A percentile compares a stretch with the other conserved stretches of the same genome.
Conservation (phyloP, 2,329 filamentous ascomycete genomes). For the Talaromyces sp. region DNA sequence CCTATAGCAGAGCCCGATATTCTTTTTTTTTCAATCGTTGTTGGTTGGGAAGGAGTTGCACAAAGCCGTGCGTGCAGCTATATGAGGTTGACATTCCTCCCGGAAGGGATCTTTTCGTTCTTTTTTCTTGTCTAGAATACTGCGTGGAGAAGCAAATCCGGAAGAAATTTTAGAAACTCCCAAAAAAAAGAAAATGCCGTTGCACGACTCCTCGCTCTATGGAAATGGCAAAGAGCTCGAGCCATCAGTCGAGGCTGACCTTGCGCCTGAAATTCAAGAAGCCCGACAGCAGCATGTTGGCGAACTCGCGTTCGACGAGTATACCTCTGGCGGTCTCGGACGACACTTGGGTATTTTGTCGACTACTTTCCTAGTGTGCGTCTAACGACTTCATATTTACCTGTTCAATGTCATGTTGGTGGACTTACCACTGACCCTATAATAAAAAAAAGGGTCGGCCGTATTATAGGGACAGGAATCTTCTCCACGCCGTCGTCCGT, state of each 20-base stretch:
- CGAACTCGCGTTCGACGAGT: slow-evolving; percentile 26
- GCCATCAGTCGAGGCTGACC: slow-evolving; percentile 5
- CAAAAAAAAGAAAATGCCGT: slow-evolving; percentile 11
- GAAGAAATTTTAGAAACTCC: neutral
- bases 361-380: slow-evolving; percentile 30
- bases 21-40: neutral
- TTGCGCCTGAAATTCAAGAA: slow-evolving; percentile 1
- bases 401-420: neutral
- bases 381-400: neutral
- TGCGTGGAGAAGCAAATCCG: neutral
- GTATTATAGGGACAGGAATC: slow-evolving; percentile 45
- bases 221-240: slow-evolving; percentile 12
- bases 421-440: neutral
- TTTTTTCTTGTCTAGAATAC: neutral
- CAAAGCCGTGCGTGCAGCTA: slow-evolving; percentile 1
- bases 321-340: slow-evolving; percentile 26
- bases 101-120: neutral
- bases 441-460: slow-evolving; percentile 36
- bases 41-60: neutral
- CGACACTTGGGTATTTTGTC: slow-evolving; percentile 26
- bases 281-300: slow-evolving; percentile 18
- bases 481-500: slow-evolving; percentile 61
- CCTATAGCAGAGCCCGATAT: neutral
- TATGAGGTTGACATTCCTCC: neutral
- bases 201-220: neutral